These are phyloP conservation scores for Mycotypha africana DNA, from an alignment of 371 early-diverging fungal species.

Conservation along the genomic window DNA sequence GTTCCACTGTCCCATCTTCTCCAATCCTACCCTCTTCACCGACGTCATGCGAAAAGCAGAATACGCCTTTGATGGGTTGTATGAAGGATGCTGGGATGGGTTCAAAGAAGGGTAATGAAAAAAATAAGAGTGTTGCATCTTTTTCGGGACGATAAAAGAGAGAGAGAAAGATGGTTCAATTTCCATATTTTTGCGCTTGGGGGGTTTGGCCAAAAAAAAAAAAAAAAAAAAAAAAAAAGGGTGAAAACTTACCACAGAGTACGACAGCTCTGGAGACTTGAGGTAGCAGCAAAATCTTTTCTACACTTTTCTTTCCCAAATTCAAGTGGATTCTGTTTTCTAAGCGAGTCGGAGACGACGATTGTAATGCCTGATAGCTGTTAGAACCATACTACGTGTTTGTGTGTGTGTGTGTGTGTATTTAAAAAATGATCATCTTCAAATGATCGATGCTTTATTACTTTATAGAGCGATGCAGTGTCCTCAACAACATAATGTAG, in stretches of 20 bases:
- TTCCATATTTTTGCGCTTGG: no score
- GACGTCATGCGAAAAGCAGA: conserved; percentile 58
- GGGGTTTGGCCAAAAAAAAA: no score
- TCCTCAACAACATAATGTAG: no score
- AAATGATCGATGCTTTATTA: no score
- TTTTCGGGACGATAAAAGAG: no score
- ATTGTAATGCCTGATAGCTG: no score
- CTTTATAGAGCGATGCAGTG: no score
- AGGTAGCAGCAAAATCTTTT: conserved; percentile 61
- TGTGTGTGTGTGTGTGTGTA: no score
- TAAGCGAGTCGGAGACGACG: conserved; percentile 41
- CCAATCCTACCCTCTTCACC: conserved; percentile 54
- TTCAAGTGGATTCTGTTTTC: conserved; percentile 50
- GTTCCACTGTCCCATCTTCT: conserved; percentile 54
- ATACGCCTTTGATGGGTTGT: conserved; percentile 62
- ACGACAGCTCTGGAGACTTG: conserved; percentile 69
- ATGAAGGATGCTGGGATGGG: conserved; percentile 46
- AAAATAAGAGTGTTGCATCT: conserved; percentile 65
- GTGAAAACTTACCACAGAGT: conserved; percentile 67
- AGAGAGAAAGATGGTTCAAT: no score
- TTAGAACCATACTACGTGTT: no score
- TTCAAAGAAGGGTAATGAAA: conserved; percentile 56
- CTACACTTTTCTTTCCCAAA: conserved; percentile 60
- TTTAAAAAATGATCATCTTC: no score
- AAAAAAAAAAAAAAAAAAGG: no score